A percentile compares a stretch with the other conserved stretches of the same genome.
Evolutionary conservation across 495 filamentous ascomycete species (phyloP).

Genomic region (Pyronema domesticum): DNA sequence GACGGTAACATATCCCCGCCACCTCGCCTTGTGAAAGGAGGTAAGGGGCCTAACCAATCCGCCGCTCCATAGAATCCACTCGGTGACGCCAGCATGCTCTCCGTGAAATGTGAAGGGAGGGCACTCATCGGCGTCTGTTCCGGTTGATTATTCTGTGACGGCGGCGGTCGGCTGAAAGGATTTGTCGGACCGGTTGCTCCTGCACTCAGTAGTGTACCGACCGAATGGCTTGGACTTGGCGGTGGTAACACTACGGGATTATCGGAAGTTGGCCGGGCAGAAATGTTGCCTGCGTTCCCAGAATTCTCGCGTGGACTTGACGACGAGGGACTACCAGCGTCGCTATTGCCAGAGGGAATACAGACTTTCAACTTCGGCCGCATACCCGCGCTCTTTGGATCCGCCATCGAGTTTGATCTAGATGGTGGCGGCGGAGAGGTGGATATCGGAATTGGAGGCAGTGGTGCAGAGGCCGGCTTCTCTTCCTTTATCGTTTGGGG

Average conservation of each 20-base stretch:
- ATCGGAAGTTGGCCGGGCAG: slow-evolving; percentile 35
- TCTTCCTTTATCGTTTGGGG: not conserved
- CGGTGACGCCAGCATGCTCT: slow-evolving; percentile 64
- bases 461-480: not conserved
- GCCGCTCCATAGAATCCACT: slow-evolving; percentile 59
- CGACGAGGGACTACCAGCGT: slow-evolving; percentile 56
- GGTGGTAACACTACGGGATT: slow-evolving; percentile 69
- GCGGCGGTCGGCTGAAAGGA: slow-evolving; percentile 76
- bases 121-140: slow-evolving; percentile 97
- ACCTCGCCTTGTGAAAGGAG: slow-evolving; percentile 27
- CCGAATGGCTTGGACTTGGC: slow-evolving; percentile 56
- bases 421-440: slow-evolving; percentile 40
- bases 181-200: slow-evolving; percentile 88
- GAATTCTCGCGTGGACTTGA: slow-evolving; percentile 59
- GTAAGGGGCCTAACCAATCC: slow-evolving; percentile 60
- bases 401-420: slow-evolving; percentile 47
- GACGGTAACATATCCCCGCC: slow-evolving; percentile 74
- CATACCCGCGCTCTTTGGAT: slow-evolving; percentile 38
- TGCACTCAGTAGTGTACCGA: slow-evolving; percentile 68
- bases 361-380: slow-evolving; percentile 79
- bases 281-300: slow-evolving; percentile 35
- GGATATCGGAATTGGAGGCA: not conserved
- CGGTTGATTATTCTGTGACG: slow-evolving; percentile 42
- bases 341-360: slow-evolving; percentile 79
- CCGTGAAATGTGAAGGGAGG: slow-evolving; percentile 76